Evolutionary conservation across 1,284 basidiomycete species (phyloP), one percentile per base, ranked within the genome.

Genomic region (Leucoagaricus sp.): DNA sequence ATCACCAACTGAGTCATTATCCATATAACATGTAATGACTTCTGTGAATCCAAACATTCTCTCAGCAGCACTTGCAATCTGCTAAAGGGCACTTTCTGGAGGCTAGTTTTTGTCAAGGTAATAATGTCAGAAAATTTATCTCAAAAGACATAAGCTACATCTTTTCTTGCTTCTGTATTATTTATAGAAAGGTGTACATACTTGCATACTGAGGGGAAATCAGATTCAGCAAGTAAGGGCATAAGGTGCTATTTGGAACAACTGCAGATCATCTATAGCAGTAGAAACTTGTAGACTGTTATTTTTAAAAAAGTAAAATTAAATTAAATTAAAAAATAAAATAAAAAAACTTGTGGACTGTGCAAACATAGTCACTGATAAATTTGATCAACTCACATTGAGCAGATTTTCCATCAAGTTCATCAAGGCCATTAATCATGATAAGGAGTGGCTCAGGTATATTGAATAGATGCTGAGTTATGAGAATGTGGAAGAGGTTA

Each of bases 361-460:
- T 40, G 44, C n/a, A 19, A 25, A 42, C 1, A 4, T 47, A 25
- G 8, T 52, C 10, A 29, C 19, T 29, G 25, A 53, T 57, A 13
- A 53, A 28, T 4, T 46, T 9, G 17, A 47, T 38, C 13, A 53
- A 21, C 7, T 53, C 21, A 13, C 17, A 29, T 19, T 54, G 52
- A 2, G 33, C 56, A 8, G 40, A 13, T 17, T 38, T n/a, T 8
- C 25, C 41, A 4, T 57, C 26, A 23, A 48, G 51, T 36, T 52
- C 49, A 34, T 52, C 56, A 4, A 57, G 42, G 9, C 50, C 56
- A 42, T 52, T 45, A 10, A 57, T 15, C 13, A 53, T 29, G 15
- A 53, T 40, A 7, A 57, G 9, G 6, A 33, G 31, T 33, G 31
- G 31, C 12, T 33, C 31, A 33, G 7, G 31, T 7, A 33, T 33